phyloP scores from a whole-genome alignment of 345 rosid genomes.

The Salix arbutifolia region DNA sequence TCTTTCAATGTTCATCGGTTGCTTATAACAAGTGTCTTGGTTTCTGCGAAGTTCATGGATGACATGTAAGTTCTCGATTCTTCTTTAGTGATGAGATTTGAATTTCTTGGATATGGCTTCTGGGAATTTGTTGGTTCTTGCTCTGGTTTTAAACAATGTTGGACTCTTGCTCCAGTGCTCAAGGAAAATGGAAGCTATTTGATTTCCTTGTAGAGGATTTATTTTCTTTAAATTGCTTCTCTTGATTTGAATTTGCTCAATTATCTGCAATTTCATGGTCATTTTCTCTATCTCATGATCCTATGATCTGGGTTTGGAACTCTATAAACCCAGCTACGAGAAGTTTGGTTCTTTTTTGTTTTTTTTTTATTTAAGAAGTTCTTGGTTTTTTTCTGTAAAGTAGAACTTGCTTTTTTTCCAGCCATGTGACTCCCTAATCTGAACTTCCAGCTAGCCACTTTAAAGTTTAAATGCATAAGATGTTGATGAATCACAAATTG shows the following conservation, averaged over 20 bases:
- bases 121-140: background rate
- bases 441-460: background rate
- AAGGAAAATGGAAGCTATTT: too few relatives aligned
- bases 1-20: conserved; percentile 86
- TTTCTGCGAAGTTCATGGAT: conserved; percentile 88
- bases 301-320: conserved; percentile 3
- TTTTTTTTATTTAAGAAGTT: background rate
- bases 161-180: background rate
- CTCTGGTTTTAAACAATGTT: background rate
- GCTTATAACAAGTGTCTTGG: conserved; percentile 82
- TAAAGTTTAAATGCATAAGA: background rate
- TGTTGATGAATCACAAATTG: background rate
- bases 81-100: background rate
- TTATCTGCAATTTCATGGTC: background rate
- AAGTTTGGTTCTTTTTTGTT: background rate
- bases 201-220: too few relatives aligned
- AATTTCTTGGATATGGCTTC: background rate
- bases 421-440: background rate
- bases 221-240: background rate
- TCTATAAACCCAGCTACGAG: background rate
- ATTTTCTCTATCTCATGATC: background rate
- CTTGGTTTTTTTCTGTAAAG: background rate
- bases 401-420: background rate
- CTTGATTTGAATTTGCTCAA: background rate
- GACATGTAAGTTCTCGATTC: conserved; percentile 56